Base-by-base conservation (phyloP, 2,329 filamentous ascomycete species). In the Claviceps humidiphila region DNA sequence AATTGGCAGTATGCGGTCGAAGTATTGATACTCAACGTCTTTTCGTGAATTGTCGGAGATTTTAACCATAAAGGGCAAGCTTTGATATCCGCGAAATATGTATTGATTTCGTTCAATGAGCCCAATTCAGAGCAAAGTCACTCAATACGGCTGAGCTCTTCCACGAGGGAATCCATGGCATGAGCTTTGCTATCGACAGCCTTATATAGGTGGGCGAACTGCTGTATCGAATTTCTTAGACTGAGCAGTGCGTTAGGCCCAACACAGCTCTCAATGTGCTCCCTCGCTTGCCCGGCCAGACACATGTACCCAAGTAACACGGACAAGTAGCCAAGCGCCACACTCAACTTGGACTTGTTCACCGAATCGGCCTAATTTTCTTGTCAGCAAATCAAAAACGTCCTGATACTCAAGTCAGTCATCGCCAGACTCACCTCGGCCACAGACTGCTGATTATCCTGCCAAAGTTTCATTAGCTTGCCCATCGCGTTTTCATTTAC, bases 261-360 rank as follows among this genome's bases (percentile, higher is more conserved):
- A 44, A 73, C 71, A 48, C 67, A 68, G 5, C 62, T 57, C 40
- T 67, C 64, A 39, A 81, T 68, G 26, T 68, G 69, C 47, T 68
- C 64, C 46, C 72, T 68, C 7, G 74, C 69, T 4, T 71, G 67
- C 11, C 66, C 60, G 49, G 72, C 67, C 30, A 93, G 72, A 58
- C 82, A 89, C 24, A 96, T 71, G 58, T 89, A 93, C 17, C 89
- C 88, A 2, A 97, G 74, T 5, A 95, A 73, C 14, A 96, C 83
- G 0, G 89, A 83, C 24, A 96, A 74, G 64, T 95, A 96, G 16
- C 89, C 90, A 64, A 91, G 82, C 1, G 86, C 84, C 30, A 97
- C 89, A 58, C 90, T 89, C 49, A 85, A 76, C 54, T 86, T 82
- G 26, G 83, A 84, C 63, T 90, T 87, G 61, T 88, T 80, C 52